Evolutionary conservation across 2,329 filamentous ascomycete genomes (phyloP).

Genomic region (Parascedosporium putredinis): DNA sequence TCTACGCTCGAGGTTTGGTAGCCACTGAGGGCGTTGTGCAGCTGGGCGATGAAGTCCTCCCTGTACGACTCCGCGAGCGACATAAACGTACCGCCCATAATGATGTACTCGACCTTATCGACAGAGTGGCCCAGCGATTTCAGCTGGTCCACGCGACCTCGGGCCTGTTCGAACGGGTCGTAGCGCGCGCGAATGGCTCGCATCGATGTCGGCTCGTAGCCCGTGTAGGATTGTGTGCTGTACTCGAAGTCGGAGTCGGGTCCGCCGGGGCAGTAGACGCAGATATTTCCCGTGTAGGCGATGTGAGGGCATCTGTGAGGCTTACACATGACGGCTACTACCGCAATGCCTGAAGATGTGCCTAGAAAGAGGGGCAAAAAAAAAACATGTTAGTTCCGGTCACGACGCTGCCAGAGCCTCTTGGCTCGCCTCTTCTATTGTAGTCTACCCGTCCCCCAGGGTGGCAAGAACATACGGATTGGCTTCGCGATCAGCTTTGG

Average conservation of each 20-base stretch:
- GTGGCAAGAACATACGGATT: conserved; percentile 47
- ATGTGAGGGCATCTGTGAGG: conserved; percentile 96
- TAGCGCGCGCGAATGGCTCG: conserved; percentile 93
- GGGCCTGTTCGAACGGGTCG: conserved; percentile 94
- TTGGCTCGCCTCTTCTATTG: not conserved
- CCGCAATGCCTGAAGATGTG: conserved; percentile 92
- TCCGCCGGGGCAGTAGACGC: conserved; percentile 94
- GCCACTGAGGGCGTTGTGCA: conserved; percentile 93
- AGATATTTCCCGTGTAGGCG: conserved; percentile 96
- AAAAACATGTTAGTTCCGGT: not conserved
- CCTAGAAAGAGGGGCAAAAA: conserved; percentile 34
- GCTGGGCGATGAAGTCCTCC: conserved; percentile 85
- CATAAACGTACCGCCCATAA: conserved; percentile 99
- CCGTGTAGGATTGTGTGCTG: conserved; percentile 96
- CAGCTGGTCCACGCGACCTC: conserved; percentile 92
- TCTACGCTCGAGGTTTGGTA: conserved; percentile 93
- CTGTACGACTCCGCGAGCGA: conserved; percentile 81
- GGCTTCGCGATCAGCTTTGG: conserved; percentile 96
- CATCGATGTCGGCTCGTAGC: conserved; percentile 98
- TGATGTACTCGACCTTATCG: conserved; percentile 99
- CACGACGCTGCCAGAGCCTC: too few relatives aligned
- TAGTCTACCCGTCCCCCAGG: not conserved
- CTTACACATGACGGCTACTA: conserved; percentile 99
- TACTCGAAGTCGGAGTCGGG: conserved; percentile 99
- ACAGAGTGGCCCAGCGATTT: conserved; percentile 92